Conservation (phyloP, 2,329 filamentous ascomycete species). For the Scedosporium apiospermum region DNA sequence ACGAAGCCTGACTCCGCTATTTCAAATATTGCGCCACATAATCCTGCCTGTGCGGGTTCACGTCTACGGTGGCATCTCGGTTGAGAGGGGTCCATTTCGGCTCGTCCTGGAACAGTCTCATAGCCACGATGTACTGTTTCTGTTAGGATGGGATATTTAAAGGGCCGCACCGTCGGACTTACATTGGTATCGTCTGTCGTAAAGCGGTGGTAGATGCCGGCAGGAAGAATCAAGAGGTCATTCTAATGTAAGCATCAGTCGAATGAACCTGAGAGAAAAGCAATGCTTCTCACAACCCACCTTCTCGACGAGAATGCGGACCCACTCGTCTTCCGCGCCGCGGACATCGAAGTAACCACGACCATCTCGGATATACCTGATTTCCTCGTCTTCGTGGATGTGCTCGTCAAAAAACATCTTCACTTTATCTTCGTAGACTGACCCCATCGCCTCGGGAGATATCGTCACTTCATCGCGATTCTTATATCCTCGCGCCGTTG, state of each 20-base stretch:
- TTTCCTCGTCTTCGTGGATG: slow-evolving; percentile 97
- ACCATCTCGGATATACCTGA: slow-evolving; percentile 84
- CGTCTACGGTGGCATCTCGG: slow-evolving; percentile 65
- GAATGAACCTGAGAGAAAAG: not conserved
- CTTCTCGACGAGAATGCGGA: slow-evolving; percentile 76
- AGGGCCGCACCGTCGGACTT: slow-evolving; percentile 28
- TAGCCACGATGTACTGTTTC: slow-evolving; percentile 81
- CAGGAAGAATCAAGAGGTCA: slow-evolving; percentile 86
- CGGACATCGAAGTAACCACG: slow-evolving; percentile 91
- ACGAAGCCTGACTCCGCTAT: not conserved
- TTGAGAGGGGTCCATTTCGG: slow-evolving; percentile 97
- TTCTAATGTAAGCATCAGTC: slow-evolving; percentile 24
- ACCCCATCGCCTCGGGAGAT: slow-evolving; percentile 76
- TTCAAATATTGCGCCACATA: slow-evolving; percentile 52
- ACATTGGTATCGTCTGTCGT: slow-evolving; percentile 90
- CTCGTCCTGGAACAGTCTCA: slow-evolving; percentile 96
- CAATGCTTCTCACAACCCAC: slow-evolving; percentile 21
- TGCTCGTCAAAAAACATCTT: slow-evolving; percentile 93
- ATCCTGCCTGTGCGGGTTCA: slow-evolving; percentile 66
- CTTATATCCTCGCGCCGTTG: slow-evolving; percentile 69
- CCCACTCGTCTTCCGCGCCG: slow-evolving; percentile 74
- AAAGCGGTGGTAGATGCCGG: slow-evolving; percentile 95
- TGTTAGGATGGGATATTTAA: slow-evolving; percentile 3
- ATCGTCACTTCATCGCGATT: slow-evolving; percentile 92
- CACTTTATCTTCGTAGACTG: slow-evolving; percentile 84